These are phyloP conservation scores for Backusella tarrabulga DNA, from an alignment of 192 early-diverging fungal species.

Conservation along the genomic window DNA sequence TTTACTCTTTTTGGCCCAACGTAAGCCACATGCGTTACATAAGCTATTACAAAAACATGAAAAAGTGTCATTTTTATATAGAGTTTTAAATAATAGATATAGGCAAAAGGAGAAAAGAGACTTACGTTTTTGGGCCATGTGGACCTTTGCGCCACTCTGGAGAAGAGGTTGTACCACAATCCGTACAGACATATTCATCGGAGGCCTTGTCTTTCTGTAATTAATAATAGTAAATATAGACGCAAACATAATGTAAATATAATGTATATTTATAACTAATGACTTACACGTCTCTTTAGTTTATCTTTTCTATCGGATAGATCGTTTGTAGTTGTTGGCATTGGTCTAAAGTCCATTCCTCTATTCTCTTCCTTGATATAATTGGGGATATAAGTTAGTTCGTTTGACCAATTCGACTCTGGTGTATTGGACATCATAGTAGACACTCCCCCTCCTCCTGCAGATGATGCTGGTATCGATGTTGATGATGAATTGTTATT, in stretches of 20 bases:
- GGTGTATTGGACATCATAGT: not conserved
- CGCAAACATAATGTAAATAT: not conserved
- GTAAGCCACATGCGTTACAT: slow-evolving; percentile 49
- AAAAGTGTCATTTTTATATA: slow-evolving; percentile 14
- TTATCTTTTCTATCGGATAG: slow-evolving; percentile 15
- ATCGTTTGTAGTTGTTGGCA: not conserved
- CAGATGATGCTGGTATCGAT: not conserved
- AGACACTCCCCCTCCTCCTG: not conserved
- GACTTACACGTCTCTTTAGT: slow-evolving; percentile 9
- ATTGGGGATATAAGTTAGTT: not conserved
- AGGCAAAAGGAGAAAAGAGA: not conserved
- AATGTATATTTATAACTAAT: not conserved
- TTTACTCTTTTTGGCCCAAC: slow-evolving; percentile 40
- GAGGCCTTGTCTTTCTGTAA: slow-evolving; percentile 42
- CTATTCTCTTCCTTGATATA: slow-evolving; percentile 1
- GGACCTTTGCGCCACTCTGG: slow-evolving; percentile 53
- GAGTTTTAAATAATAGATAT: no score
- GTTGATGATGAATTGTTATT: not conserved
- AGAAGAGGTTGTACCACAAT: slow-evolving; percentile 50
- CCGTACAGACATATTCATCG: slow-evolving; percentile 47
- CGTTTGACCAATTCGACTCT: not conserved
- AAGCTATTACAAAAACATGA: slow-evolving; percentile 22
- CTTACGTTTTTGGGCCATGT: slow-evolving; percentile 48
- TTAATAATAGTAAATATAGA: not conserved
- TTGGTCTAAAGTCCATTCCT: not conserved